A percentile compares a stretch with the other conserved stretches of the same genome.
These are phyloP conservation scores for Saccharum officinarum DNA, from an alignment of 176 grass and related monocot species.

Conservation along the genomic window DNA sequence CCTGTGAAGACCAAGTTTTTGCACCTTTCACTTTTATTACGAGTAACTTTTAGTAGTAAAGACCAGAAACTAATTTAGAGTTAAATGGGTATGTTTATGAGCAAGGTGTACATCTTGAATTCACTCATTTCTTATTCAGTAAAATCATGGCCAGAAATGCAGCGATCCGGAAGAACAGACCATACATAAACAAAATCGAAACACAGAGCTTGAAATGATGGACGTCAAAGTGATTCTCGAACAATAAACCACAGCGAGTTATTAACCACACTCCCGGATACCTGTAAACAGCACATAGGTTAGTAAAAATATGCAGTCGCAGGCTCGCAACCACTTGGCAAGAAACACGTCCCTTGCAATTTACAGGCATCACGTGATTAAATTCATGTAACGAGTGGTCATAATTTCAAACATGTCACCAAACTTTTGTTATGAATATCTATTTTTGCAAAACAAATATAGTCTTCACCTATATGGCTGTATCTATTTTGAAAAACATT, in stretches of 20 bases:
- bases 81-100: too few species aligned
- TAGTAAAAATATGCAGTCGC: not conserved
- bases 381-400: too few species aligned
- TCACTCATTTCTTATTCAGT: conserved; percentile 62
- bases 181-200: conserved; percentile 70
- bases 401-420: not conserved
- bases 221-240: conserved; percentile 51
- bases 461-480: not conserved
- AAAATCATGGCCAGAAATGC: conserved; percentile 71
- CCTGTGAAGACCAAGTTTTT: too few species aligned
- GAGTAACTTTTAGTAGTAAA: too few species aligned
- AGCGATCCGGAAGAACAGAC: conserved; percentile 69
- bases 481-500: not conserved
- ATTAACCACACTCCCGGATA: conserved; percentile 56
- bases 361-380: too few species aligned
- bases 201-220: conserved; percentile 64
- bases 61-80: too few species aligned
- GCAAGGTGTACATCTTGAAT: too few species aligned
- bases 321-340: not conserved
- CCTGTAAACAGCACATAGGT: conserved; percentile 25
- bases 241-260: conserved; percentile 54
- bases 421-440: not conserved
- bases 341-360: not conserved
- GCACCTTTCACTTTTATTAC: too few species aligned
- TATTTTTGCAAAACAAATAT: not conserved